Base-by-base conservation (phyloP, 441 rosid genomes). In the Breynia disticha region DNA sequence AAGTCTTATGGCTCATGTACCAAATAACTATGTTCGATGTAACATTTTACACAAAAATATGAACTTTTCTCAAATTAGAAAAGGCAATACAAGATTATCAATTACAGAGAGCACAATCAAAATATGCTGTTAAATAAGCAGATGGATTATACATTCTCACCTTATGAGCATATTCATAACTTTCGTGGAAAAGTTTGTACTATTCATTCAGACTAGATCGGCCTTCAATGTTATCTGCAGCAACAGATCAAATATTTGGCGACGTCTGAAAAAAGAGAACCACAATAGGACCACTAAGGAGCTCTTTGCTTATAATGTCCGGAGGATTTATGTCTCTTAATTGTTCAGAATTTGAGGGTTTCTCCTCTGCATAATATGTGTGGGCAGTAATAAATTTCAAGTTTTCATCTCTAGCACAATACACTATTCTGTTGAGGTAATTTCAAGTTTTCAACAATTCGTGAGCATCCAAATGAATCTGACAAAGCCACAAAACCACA, bases 161-260 rank as follows among this genome's bases (percentile, higher is more conserved):
- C 95, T 90, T 94, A 69, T 90, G 97, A 4, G 97, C 97, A 76
- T 94, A 94, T 57, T 84, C 95, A 32, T 93, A 87, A 76, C 81
- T 87, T 77, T 89, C 95, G 69, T 83, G 96, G 79, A 93, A 93
- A 65, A 84, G 87, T 67, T 85, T 89, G 73, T 83, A 77, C 76
- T 85, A 89, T 60, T 87, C 86, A 77, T 87, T 96, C 67, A 86
- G 83, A 47, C 74, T 64, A 60, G 95, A 81, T 49, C 90, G 76
- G n/a, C 97, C 99, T 75, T 89, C 97, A 41, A 89, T 85, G 47
- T 94, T 84, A 73, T 87, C 89, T 52, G 89, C 90, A 70, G 95
- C 62, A 67, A 86, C 60, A 46, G 96, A 83, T 42, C 82, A 79
- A 57, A 79, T 76, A 70, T 77, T 81, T 12, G 94, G 81, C 48